Evolutionary conservation across 2,329 filamentous ascomycete genomes (phyloP), one percentile per base, ranked within the genome.

Genomic region (Aureobasidium sp.): DNA sequence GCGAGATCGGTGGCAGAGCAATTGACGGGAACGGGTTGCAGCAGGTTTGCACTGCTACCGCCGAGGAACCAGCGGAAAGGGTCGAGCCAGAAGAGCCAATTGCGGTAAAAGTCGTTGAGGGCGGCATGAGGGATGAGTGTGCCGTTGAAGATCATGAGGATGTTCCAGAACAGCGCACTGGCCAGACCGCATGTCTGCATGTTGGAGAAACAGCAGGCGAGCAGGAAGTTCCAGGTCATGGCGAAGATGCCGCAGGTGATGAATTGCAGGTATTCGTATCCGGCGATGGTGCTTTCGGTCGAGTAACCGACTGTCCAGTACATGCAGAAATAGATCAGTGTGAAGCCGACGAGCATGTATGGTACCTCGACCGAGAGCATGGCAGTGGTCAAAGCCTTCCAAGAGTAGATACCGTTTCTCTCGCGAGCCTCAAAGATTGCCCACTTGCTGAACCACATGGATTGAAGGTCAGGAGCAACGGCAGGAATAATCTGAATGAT

Each of bases 311-410:
- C 61, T 2, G 66, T 63, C 53, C 84, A 87, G 72, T 86, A 86
- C 71, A 81, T 85, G 63, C 74, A 78, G 1, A 77, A 74, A 60
- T 74, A 88, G 59, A 80, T 77, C 6, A 86, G 62, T 21, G 85
- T 68, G 12, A 76, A 80, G 1, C 80, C 79, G 6, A 86, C 51
- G 12, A 80, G 71, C 42, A 78, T 73, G 66, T 74, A 88, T 0
- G 84, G 83, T 1, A 88, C 72, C 65, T 88, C 85, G 42, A 85
- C 82, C 2, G 84, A 45, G 44, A 88, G 77, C 62, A 86, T 85
- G 61, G 82, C 78, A 1, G 83, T 69, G 64, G 88, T 77, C 64
- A 88, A 87, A 1, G 76, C 81, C 58, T 79, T 74, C 84, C 84
- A 88, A 0, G 81, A 85, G 68, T 88, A 88, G 39, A 51, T 55